Conservation (phyloP, 73 alveolate genomes). For the Symbiodinium pilosum region DNA sequence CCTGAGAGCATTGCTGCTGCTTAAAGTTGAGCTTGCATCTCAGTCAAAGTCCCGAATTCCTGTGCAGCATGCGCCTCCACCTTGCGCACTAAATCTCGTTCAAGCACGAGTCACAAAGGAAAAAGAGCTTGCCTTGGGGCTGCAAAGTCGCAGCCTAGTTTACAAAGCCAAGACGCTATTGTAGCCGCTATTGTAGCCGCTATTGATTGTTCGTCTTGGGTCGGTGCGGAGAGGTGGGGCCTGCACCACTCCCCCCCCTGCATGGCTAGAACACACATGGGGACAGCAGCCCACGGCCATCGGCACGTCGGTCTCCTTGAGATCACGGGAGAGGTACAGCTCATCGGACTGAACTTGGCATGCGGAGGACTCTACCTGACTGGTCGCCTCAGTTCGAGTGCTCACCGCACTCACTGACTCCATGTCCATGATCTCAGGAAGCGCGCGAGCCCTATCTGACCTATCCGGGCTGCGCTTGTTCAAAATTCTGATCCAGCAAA, state of each 20-base stretch:
- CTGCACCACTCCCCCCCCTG: conserved; percentile 45
- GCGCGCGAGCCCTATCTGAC: background rate
- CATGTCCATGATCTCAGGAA: conserved; percentile 80
- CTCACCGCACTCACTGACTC: conserved; percentile 68
- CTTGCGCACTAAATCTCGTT: background rate
- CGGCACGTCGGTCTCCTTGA: conserved; percentile 38
- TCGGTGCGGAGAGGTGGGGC: conserved; percentile 7
- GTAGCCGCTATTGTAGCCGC: too few species aligned
- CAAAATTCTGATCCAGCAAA: conserved; percentile 86
- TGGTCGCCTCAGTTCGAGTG: conserved; percentile 73
- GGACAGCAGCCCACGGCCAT: conserved; percentile 71
- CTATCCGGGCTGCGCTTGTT: conserved; percentile 20
- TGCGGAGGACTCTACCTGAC: conserved; percentile 55
- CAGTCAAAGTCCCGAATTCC: background rate
- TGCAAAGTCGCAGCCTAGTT: too few species aligned
- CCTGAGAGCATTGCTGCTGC: background rate
- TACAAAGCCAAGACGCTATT: background rate
- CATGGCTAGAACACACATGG: background rate
- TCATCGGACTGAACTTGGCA: conserved; percentile 72
- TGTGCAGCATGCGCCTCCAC: background rate
- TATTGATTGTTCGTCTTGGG: background rate
- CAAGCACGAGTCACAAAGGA: too few species aligned
- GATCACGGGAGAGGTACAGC: conserved; percentile 53
- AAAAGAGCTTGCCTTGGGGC: too few species aligned
- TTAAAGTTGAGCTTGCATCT: background rate